Percentiles rank a stretch among this genome's conserved stretches.
phyloP scores from a whole-genome alignment of 2,329 filamentous ascomycete species.

The Colletotrichum sp. region DNA sequence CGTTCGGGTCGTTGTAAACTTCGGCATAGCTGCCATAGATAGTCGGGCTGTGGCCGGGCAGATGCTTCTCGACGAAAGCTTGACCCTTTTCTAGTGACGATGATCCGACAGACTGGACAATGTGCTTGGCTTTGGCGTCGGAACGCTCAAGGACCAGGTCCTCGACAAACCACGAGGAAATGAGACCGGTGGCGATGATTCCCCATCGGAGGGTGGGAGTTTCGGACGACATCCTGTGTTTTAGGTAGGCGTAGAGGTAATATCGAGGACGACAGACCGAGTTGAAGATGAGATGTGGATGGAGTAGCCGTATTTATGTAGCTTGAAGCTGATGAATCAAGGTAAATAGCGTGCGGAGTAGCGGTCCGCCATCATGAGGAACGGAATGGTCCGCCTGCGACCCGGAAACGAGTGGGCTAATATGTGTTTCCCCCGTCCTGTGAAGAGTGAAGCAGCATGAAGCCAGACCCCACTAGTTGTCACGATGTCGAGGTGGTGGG shows the following conservation, averaged over 20 bases:
- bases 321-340: background rate
- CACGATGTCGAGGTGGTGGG: background rate
- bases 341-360: background rate
- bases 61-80: constrained; percentile 40
- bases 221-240: background rate
- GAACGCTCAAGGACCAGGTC: constrained; percentile 41
- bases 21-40: constrained; percentile 44
- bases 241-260: background rate
- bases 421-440: background rate
- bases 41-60: constrained; percentile 28
- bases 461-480: background rate
- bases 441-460: background rate
- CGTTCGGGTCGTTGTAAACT: constrained; percentile 43
- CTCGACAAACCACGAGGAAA: constrained; percentile 37
- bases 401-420: background rate
- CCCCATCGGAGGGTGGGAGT: constrained; percentile 36
- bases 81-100: constrained; percentile 42
- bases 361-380: background rate
- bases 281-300: background rate
- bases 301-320: background rate
- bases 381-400: background rate
- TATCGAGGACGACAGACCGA: background rate
- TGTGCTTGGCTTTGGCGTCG: constrained; percentile 41
- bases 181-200: constrained; percentile 28
- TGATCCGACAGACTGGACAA: constrained; percentile 46